These are phyloP conservation scores for Urtica urens DNA, from an alignment of 306 rosid species.

Conservation along the genomic window DNA sequence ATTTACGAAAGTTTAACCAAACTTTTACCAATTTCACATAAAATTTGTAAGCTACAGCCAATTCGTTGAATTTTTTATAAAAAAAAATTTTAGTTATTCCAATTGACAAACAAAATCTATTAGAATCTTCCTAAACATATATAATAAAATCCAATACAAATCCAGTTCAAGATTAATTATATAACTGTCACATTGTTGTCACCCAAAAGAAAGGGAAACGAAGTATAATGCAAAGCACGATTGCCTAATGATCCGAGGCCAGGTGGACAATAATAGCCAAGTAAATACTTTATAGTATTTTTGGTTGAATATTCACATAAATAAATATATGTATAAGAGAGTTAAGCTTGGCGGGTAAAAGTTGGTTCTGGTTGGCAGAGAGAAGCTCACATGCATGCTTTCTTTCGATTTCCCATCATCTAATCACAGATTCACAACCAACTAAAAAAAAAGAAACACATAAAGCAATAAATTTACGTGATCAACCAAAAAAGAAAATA, in stretches of 20 bases:
- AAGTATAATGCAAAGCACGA: constrained; percentile 29
- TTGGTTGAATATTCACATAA: not conserved
- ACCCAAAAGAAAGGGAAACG: not conserved
- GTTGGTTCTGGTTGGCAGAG: constrained; percentile 46
- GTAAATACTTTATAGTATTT: not conserved
- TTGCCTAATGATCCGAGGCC: constrained; percentile 2
- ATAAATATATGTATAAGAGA: constrained; percentile 9
- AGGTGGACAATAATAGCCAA: constrained; percentile 12
- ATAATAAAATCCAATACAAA: not conserved
- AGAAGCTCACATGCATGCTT: constrained; percentile 44
- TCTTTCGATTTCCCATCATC: constrained; percentile 24
- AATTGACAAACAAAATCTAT: too few relatives aligned
- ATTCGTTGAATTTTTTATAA: too few relatives aligned
- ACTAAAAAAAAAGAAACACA: not conserved
- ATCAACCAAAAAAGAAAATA: constrained; percentile 10
- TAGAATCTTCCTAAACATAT: not conserved
- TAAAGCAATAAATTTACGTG: not conserved
- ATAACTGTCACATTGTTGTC: constrained; percentile 7
- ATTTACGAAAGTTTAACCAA: too few relatives aligned
- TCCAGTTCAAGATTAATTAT: not conserved
- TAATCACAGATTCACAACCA: constrained; percentile 7
- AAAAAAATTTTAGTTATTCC: too few relatives aligned
- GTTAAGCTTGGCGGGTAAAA: constrained; percentile 47
- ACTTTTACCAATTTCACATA: too few relatives aligned
- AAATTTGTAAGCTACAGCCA: too few relatives aligned